Conservation (phyloP, 805 yeast species). For the Myxozyma neglecta region DNA sequence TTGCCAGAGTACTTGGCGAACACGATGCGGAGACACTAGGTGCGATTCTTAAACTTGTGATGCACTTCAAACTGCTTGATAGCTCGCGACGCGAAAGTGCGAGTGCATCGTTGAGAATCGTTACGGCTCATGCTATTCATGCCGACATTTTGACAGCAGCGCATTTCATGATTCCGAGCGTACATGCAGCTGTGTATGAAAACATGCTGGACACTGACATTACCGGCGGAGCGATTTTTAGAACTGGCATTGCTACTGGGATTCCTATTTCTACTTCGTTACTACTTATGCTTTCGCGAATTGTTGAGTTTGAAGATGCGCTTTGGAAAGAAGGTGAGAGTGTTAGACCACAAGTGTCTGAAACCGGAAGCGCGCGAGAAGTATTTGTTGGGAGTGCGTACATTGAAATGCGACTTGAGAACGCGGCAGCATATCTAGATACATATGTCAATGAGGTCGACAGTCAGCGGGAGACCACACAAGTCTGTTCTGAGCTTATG, state of each 20-base stretch:
- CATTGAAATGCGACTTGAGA: slow-evolving; percentile 1
- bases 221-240: slow-evolving; percentile 5
- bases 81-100: neutral
- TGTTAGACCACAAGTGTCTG: neutral
- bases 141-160: slow-evolving; percentile 15
- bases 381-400: neutral
- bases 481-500: slow-evolving; percentile 16
- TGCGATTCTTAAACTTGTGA: slow-evolving; percentile 7
- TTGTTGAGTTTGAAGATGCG: slow-evolving; percentile 7
- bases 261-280: slow-evolving; percentile 17
- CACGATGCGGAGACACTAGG: slow-evolving; percentile 1
- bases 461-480: slow-evolving; percentile 10
- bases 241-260: slow-evolving; percentile 14
- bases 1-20: slow-evolving; percentile 2
- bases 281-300: slow-evolving; percentile 13
- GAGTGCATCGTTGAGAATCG: neutral
- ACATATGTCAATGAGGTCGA: neutral
- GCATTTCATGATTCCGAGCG: neutral
- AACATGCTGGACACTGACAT: slow-evolving; percentile 8
- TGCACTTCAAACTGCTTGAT: slow-evolving; percentile 5
- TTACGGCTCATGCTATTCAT: slow-evolving; percentile 11
- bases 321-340: neutral
- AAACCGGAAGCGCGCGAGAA: neutral
- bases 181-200: slow-evolving; percentile 12
- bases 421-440: slow-evolving; percentile 4